These are phyloP conservation scores for Inosperma sp. DNA, from an alignment of 768 basidiomycete species.

Conservation along the genomic window DNA sequence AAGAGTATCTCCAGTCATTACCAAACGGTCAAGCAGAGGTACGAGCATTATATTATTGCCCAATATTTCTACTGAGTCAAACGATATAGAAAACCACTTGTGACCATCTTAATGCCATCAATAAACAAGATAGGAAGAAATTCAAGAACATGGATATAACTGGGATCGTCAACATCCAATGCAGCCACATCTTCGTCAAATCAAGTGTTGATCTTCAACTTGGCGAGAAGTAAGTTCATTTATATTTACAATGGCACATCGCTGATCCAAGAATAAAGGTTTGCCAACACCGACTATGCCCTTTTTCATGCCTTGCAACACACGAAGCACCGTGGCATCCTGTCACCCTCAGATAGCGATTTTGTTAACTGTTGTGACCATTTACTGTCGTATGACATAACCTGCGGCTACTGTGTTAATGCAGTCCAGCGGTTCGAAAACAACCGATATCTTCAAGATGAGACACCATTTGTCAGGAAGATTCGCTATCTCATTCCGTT, in stretches of 20 bases:
- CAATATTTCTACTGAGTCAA: not conserved
- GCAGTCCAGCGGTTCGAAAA: constrained; percentile 13
- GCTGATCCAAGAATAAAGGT: constrained; percentile 11
- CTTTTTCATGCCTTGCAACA: constrained; percentile 11
- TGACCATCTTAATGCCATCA: constrained; percentile 22
- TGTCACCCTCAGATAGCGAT: not conserved
- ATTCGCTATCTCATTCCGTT: constrained; percentile 17
- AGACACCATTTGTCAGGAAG: constrained; percentile 6
- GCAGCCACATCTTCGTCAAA: constrained; percentile 21
- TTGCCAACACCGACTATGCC: constrained; percentile 19
- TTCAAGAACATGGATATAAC: constrained; percentile 26
- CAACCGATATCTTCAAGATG: not conserved
- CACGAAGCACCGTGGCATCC: not conserved
- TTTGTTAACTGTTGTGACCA: not conserved
- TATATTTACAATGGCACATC: not conserved
- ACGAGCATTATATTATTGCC: not conserved
- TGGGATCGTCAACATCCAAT: constrained; percentile 25
- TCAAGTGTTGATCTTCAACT: constrained; percentile 25
- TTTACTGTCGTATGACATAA: constrained; percentile 24
- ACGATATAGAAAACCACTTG: constrained; percentile 19
- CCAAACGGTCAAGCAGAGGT: not conserved
- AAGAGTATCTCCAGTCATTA: constrained; percentile 10
- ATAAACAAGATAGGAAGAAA: constrained; percentile 25
- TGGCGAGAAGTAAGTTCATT: constrained; percentile 22
- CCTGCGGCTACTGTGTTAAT: constrained; percentile 21